Base-by-base conservation (phyloP, 2,329 filamentous ascomycete genomes). In the Diaporthe sp. region DNA sequence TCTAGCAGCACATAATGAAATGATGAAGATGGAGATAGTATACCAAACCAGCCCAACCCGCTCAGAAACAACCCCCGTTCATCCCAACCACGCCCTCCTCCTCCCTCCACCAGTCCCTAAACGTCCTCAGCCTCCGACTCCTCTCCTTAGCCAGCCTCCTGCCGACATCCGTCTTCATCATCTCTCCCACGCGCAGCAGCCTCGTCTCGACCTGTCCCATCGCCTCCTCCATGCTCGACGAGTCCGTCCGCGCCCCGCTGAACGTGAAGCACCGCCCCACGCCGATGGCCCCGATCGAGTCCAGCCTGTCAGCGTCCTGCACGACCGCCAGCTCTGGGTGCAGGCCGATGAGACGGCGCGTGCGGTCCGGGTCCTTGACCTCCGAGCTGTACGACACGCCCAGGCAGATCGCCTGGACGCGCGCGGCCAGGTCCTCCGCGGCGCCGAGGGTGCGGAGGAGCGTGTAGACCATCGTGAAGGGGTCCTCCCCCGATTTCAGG, bases 271-370 rank as follows among this genome's bases (percentile, higher is more conserved):
- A 91, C 58, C 96, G 87, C 2, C 91, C 96, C 74, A 98, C 92
- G 0, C 96, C 96, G 42, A 98, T 90, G 0, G 94, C 95, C 1
- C 96, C 96, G 68, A 98, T 92, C 5, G 95, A 94, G 85, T 98
- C 96, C n/a, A 98, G 87, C 9, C 96, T 89, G 85, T 98, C 96
- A 5, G 96, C 96, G 83, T 98, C 96, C 85, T 98, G 96, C 44
- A 98, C 95, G 65, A 98, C 90, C 0, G 91, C 95, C 47, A 97
- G 86, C 83, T 97, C 95, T 1, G 94, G 94, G 82, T 94, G 87
- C 42, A 85, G 81, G 8, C 82, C 82, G n/a, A 97, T 86, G n/a
- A 96, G 86, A 1, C 85, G 83, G n/a, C 83, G 84, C 12, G 95
- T 92, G 17, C 85, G 84, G 8, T 84, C 85, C 1, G 93, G 92